Evolutionary conservation across 2,329 filamentous ascomycete genomes (phyloP).

Genomic region (Colletotrichum coccodes): DNA sequence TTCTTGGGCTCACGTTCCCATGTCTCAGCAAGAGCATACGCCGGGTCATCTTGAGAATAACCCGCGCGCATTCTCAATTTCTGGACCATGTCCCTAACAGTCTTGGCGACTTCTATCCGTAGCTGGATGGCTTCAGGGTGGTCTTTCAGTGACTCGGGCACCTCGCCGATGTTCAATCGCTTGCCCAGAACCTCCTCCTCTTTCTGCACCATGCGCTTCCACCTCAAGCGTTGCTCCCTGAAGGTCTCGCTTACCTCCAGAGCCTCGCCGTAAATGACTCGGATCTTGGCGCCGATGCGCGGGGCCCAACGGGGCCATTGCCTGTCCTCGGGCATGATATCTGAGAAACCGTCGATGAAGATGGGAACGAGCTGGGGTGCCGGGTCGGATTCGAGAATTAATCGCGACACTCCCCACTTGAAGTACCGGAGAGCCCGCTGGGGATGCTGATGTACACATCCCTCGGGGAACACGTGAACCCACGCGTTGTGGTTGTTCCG

Average conservation of each 20-base stretch:
- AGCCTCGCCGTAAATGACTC: constrained; percentile 81
- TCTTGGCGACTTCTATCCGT: constrained; percentile 81
- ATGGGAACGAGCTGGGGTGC: constrained; percentile 92
- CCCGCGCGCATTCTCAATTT: constrained; percentile 79
- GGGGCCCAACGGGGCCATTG: constrained; percentile 84
- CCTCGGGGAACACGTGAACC: constrained; percentile 97
- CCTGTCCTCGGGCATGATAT: constrained; percentile 88
- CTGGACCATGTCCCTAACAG: constrained; percentile 82
- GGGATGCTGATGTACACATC: constrained; percentile 89
- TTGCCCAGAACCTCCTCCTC: constrained; percentile 47
- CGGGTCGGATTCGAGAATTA: constrained; percentile 90
- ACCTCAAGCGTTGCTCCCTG: constrained; percentile 78
- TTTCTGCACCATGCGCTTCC: constrained; percentile 72
- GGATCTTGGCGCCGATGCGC: constrained; percentile 75
- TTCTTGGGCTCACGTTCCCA: constrained; percentile 69
- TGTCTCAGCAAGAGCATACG: constrained; percentile 81
- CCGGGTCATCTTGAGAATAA: constrained; percentile 82
- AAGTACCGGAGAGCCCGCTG: constrained; percentile 89
- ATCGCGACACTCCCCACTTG: constrained; percentile 94
- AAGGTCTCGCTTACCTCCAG: constrained; percentile 80
- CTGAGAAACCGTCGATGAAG: constrained; percentile 90
- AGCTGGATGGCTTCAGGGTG: constrained; percentile 77
- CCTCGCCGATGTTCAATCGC: constrained; percentile 58
- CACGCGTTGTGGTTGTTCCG: constrained; percentile 77
- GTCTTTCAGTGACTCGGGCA: constrained; percentile 74